phyloP scores from a whole-genome alignment of 805 yeast species.

The Saccharomyces jurei region DNA sequence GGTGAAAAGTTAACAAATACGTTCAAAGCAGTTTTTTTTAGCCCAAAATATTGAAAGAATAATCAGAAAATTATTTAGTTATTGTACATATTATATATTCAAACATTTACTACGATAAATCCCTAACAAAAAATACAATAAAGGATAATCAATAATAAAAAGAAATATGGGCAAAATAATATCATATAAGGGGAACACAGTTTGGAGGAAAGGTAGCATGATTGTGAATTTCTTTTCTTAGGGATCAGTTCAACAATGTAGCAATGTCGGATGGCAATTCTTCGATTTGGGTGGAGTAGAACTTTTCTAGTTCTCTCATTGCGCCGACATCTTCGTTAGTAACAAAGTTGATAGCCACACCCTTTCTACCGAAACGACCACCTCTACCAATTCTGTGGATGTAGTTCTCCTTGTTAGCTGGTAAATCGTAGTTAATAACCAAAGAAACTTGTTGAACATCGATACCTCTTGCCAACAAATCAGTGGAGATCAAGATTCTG shows the following conservation, averaged over 20 bases:
- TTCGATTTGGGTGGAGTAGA: constrained; percentile 59
- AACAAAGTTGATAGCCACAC: constrained; percentile 87
- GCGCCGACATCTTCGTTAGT: constrained; percentile 64
- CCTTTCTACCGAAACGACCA: constrained; percentile 94
- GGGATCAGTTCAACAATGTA: constrained; percentile 27
- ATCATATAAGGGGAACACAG: not conserved
- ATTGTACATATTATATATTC: not conserved
- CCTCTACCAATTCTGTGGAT: constrained; percentile 94
- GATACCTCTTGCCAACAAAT: constrained; percentile 93
- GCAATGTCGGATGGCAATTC: constrained; percentile 69
- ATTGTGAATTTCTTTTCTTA: constrained; percentile 1
- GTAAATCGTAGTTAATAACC: constrained; percentile 89
- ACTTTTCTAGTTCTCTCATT: constrained; percentile 61
- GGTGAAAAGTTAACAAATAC: not conserved
- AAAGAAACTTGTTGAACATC: constrained; percentile 94
- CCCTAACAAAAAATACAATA: not conserved
- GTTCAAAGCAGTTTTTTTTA: not conserved
- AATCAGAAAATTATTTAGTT: not conserved
- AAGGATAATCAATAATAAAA: not conserved
- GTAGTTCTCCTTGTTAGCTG: constrained; percentile 83
- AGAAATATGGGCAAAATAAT: not conserved
- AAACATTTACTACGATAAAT: not conserved
- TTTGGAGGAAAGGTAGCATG: not conserved
- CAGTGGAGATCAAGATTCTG: constrained; percentile 86
- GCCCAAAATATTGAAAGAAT: not conserved